A percentile compares a stretch with the other conserved stretches of the same genome.
Conservation (phyloP, 1,284 basidiomycete species). For the Apiotrichum sp. region DNA sequence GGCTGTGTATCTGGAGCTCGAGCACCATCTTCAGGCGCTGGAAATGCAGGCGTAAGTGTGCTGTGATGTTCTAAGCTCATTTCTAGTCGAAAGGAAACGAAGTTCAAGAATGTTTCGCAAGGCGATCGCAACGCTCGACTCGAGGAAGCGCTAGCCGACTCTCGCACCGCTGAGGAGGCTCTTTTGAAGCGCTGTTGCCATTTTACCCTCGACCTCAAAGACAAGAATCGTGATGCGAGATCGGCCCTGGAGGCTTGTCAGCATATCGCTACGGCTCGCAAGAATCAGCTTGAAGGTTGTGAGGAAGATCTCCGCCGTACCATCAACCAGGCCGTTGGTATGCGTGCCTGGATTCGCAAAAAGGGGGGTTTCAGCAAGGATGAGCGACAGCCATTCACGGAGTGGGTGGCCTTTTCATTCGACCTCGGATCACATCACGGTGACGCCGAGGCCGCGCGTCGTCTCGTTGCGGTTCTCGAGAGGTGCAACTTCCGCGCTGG, state of each 20-base stretch:
- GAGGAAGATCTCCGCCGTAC: slow-evolving; percentile 64
- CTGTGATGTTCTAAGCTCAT: no score
- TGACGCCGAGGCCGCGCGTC: slow-evolving; percentile 51
- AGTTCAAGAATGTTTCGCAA: slow-evolving; percentile 47
- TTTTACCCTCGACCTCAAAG: slow-evolving; percentile 67
- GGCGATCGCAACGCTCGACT: slow-evolving; percentile 86
- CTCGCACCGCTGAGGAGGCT: slow-evolving; percentile 84
- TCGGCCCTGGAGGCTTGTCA: slow-evolving; percentile 81
- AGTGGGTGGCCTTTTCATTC: slow-evolving; percentile 31
- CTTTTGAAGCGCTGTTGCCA: slow-evolving; percentile 88
- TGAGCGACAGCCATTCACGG: slow-evolving; percentile 35
- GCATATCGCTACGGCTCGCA: slow-evolving; percentile 76
- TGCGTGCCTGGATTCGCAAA: slow-evolving; percentile 36
- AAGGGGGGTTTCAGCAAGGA: slow-evolving; percentile 21
- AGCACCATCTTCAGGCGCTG: slow-evolving; percentile 70
- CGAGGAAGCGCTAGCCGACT: slow-evolving; percentile 78
- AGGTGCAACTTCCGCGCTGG: slow-evolving; percentile 34
- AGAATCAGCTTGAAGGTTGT: slow-evolving; percentile 70
- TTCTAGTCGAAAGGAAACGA: slow-evolving; percentile 67
- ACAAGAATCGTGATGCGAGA: slow-evolving; percentile 51
- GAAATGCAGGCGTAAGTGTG: slow-evolving; percentile 43
- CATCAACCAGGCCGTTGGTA: slow-evolving; percentile 59
- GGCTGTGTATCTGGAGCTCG: slow-evolving; percentile 91
- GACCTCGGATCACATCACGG: slow-evolving; percentile 53
- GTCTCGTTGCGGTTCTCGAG: slow-evolving; percentile 46